Conservation (phyloP, 2,329 filamentous ascomycete species). For the Fusarium mexicanum region DNA sequence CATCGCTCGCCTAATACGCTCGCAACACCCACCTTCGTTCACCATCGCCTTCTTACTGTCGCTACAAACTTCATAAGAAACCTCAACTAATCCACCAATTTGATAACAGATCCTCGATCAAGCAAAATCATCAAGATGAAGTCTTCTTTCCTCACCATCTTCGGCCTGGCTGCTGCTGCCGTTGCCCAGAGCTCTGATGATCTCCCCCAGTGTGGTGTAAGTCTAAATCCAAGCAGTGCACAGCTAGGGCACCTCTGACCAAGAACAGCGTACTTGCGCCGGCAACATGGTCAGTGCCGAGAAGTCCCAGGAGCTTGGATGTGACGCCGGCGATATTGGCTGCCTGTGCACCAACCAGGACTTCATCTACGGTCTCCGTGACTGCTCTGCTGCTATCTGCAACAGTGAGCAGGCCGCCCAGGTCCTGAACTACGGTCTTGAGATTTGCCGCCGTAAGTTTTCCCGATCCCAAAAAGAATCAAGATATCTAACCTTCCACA, state of each 20-base stretch:
- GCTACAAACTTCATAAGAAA: conserved; percentile 2
- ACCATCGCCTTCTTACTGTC: conserved; percentile 1
- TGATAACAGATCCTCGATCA: conserved; percentile 29
- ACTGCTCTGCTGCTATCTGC: conserved; percentile 60
- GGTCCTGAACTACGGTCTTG: conserved; percentile 52
- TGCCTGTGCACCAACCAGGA: conserved; percentile 60
- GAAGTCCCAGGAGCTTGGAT: conserved; percentile 58
- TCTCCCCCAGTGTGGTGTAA: conserved; percentile 64
- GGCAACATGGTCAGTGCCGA: conserved; percentile 58
- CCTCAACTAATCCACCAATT: conserved; percentile 17
- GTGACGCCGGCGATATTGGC: conserved; percentile 51
- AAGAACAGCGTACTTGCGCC: conserved; percentile 58
- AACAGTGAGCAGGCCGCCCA: conserved; percentile 46
- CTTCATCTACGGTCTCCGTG: conserved; percentile 61
- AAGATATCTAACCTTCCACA: conserved; percentile 33
- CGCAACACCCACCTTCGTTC: conserved; percentile 20
- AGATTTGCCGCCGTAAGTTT: conserved; percentile 52
- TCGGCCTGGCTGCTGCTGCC: conserved; percentile 53
- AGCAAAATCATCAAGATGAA: conserved; percentile 59
- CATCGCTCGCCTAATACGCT: neutral
- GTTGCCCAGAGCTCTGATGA: conserved; percentile 53
- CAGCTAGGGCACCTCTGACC: conserved; percentile 11
- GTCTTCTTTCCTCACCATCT: conserved; percentile 55
- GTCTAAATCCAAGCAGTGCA: conserved; percentile 32
- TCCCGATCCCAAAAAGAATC: no score